A percentile compares a stretch with the other conserved stretches of the same genome.
Evolutionary conservation across 2,329 filamentous ascomycete species (phyloP).

Genomic region (Pestalotiopsis sp.): DNA sequence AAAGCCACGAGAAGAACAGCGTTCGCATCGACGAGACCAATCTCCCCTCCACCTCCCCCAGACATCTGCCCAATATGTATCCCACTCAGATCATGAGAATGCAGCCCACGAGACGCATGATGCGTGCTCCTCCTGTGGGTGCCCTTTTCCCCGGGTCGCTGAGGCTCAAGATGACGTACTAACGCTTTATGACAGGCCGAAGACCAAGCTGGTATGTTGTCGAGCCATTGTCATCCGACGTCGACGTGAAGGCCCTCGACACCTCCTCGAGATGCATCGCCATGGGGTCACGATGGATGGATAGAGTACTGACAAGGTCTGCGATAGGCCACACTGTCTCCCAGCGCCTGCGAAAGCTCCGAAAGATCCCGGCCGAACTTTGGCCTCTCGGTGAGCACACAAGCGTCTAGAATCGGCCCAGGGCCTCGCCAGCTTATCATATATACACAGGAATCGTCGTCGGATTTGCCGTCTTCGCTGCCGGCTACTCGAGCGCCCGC

Average conservation of each 20-base stretch:
- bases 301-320: conserved; percentile 15
- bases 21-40: conserved; percentile 23
- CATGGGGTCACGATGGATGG: conserved; percentile 2
- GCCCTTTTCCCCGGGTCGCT: conserved; percentile 19
- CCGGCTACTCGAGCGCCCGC: conserved; percentile 77
- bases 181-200: conserved; percentile 56
- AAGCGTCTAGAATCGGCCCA: conserved; percentile 17
- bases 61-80: conserved; percentile 56
- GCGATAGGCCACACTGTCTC: conserved; percentile 89
- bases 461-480: conserved; percentile 79
- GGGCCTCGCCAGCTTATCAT: conserved; percentile 25
- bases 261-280: conserved; percentile 11
- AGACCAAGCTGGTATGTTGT: conserved; percentile 67
- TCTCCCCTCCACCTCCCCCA: conserved; percentile 30
- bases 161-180: conserved; percentile 36
- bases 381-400: conserved; percentile 81
- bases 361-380: conserved; percentile 91
- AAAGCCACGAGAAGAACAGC: conserved; percentile 11
- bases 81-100: conserved; percentile 68
- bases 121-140: conserved; percentile 75
- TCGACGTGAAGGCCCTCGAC: conserved; percentile 9
- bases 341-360: conserved; percentile 88
- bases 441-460: conserved; percentile 75
- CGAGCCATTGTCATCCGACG: conserved; percentile 22
- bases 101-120: conserved; percentile 68